A percentile compares a stretch with the other conserved stretches of the same genome.
These are phyloP conservation scores for Nakaseomyces kungkrabaensis DNA, from an alignment of 1,139 yeast species.

Conservation along the genomic window DNA sequence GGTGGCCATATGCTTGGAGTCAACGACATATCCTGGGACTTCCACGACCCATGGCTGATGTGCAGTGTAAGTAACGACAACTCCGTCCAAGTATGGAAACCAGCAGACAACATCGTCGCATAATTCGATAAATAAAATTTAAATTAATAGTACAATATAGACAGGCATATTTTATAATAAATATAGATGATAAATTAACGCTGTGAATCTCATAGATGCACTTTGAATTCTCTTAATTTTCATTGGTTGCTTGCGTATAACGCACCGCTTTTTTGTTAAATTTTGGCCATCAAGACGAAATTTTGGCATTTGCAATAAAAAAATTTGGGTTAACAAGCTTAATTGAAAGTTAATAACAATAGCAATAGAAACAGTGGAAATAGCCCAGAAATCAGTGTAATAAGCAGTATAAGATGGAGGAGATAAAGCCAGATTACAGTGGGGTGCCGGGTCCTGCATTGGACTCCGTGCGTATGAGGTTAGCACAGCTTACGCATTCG, in stretches of 20 bases:
- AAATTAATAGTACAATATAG: no score
- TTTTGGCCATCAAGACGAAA: no score
- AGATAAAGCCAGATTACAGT: constrained; percentile 18
- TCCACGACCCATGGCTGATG: constrained; percentile 65
- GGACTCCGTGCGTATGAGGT: constrained; percentile 49
- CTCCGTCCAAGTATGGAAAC: constrained; percentile 78
- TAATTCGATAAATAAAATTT: no score
- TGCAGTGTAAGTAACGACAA: constrained; percentile 86
- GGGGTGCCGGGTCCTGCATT: constrained; percentile 51
- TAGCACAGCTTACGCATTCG: constrained; percentile 45
- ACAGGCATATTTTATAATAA: no score
- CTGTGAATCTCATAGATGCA: no score
- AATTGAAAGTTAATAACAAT: no score
- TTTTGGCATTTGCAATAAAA: no score
- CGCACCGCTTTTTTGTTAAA: no score
- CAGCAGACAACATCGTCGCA: constrained; percentile 31
- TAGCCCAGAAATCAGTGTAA: no score
- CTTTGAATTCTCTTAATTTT: not conserved
- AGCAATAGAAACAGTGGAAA: not conserved
- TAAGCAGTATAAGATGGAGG: constrained; percentile 8
- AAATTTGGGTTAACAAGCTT: no score
- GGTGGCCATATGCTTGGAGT: constrained; percentile 88
- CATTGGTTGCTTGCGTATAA: not conserved
- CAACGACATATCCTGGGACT: constrained; percentile 81
- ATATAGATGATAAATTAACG: no score